Percentiles rank a stretch among this genome's conserved stretches.
Evolutionary conservation across 257 asterid genomes (phyloP).

Genomic region (Nemophila menziesii): DNA sequence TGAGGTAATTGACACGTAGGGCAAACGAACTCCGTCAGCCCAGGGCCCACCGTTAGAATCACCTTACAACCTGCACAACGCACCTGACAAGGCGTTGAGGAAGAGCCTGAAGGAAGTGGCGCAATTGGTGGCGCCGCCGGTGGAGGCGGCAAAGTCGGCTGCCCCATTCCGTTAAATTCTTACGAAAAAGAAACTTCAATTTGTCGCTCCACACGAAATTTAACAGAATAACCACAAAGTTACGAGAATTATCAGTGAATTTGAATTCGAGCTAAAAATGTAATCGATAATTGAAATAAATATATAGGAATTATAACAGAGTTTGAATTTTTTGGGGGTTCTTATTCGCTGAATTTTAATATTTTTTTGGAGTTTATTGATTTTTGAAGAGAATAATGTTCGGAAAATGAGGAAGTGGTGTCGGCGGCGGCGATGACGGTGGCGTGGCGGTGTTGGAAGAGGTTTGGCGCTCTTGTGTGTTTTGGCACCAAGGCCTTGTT

Average conservation of each 20-base stretch:
- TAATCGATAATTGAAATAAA: background rate
- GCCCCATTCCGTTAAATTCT: slow-evolving; percentile 35
- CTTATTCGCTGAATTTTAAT: too few relatives aligned
- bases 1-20: slow-evolving; percentile 90
- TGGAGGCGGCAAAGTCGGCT: slow-evolving; percentile 55
- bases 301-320: too few relatives aligned
- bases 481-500: too few relatives aligned
- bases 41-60: slow-evolving; percentile 62
- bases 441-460: background rate
- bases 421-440: too few relatives aligned
- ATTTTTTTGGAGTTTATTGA: background rate
- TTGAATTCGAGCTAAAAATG: too few relatives aligned
- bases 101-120: slow-evolving; percentile 23
- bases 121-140: slow-evolving; percentile 13
- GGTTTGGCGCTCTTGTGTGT: background rate
- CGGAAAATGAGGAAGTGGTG: too few relatives aligned
- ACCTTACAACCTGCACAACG: slow-evolving; percentile 93
- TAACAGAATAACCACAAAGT: background rate
- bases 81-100: slow-evolving; percentile 56
- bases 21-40: slow-evolving; percentile 78
- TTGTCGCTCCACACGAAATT: background rate
- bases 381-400: too few relatives aligned
- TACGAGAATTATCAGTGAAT: background rate
- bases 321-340: too few relatives aligned
- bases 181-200: too few relatives aligned